Evolutionary conservation across 2,329 filamentous ascomycete genomes (phyloP), one percentile per base, ranked within the genome.

Genomic region (Lecanicillium sp.): DNA sequence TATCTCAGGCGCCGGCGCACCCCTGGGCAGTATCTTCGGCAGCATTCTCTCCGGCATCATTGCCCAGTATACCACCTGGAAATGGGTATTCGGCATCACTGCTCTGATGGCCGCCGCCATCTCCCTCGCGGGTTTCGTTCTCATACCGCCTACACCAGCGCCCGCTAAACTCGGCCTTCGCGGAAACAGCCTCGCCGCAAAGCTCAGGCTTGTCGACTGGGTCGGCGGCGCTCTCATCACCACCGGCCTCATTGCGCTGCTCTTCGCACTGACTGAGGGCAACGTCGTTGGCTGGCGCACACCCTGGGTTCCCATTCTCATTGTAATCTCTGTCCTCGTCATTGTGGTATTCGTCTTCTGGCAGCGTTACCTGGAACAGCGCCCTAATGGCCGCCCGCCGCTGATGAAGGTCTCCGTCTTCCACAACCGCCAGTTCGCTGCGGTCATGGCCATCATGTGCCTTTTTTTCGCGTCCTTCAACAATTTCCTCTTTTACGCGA

Each of bases 331-430:
- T 0, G 14, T 84, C 9, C 52, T 81, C 5, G 65, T 85, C 12
- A 65, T 86, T 3, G 67, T 62, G 3, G 62, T 68, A 2, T 84
- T 86, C 55, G 72, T 76, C 23, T 62, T 72, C 39, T 86, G 82
- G 81, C 81, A 86, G 58, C 67, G 71, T 38, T 71, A 61, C 27
- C 58, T 67, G 11, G 65, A 67, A 52, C 56, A 29, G 48, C 11
- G 57, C 36, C 53, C 35, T 19, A 50, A 53, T 23, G 60, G 63
- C 2, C 64, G 69, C 1, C 67, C 72, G 0, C 83, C 83, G 0
- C 67, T 87, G n/a, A 79, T 87, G 67, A 84, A 83, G 55, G 68
- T 85, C 7, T 81, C 77, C 19, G 71, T 84, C 30, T 87, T 86
- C 62, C 67, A 67, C 33, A 83, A 76, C 59, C 61, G 64, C 5